Evolutionary conservation across 2,329 filamentous ascomycete species (phyloP), one percentile per base, ranked within the genome.

Genomic region (Sclerotinia nivalis): DNA sequence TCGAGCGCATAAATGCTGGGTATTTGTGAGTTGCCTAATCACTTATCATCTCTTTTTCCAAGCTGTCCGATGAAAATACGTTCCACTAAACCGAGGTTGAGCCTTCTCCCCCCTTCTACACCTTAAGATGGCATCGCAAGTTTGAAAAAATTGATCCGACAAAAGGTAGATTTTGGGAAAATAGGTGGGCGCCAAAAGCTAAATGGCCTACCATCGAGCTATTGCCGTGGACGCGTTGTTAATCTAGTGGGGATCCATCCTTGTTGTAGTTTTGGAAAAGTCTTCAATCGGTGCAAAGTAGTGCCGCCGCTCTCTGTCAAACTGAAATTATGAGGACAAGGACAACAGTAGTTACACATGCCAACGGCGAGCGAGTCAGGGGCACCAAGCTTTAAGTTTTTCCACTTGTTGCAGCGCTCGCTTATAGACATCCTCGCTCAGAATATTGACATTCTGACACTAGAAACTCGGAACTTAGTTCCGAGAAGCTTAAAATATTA

Each of bases 321-420:
- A 28, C 34, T 58, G 13, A 43, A 5, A 4, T 43, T 25, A 25
- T 20, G 31, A 6, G 55, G 22, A 2, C 5, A 37, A n/a, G 20
- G n/a, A 7, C 37, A 45, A 20, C 22, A 60, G 4, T 15, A 60
- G 22, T 28, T n/a, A 43, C 59, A 62, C 15, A 43, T 12, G 43
- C 7, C 60, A 49, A 58, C 18, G 15, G 34, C 52, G 54, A 67
- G 40, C 52, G 54, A 67, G 54, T 67, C 65, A 67, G 43, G 43
- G 50, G 52, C 22, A 28, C 28, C 20, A 59, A 13, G 9, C 40
- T 43, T 59, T 37, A 60, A 67, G 34, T 20, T 60, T 67, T 15
- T 58, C 12, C 52, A 45, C 28, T 59, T 49, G 65, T 34, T 22
- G 52, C 34, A 49, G 22, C 52, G 52, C 65, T 60, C 65, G 40